Base-by-base conservation (phyloP, 371 early-diverging fungal species). In the Syncephalastrum contaminatum region DNA sequence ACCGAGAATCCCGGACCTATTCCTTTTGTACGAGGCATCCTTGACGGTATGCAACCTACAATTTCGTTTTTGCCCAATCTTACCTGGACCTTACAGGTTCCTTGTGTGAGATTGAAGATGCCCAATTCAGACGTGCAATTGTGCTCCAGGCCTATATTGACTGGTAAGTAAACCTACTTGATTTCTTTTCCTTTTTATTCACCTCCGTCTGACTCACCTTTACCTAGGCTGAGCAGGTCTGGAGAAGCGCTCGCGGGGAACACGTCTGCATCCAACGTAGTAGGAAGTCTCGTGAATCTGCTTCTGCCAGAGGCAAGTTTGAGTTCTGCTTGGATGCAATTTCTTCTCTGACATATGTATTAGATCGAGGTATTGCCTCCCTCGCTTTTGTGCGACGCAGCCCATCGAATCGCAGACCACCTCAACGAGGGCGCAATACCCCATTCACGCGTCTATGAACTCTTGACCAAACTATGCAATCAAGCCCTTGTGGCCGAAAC, bases 381-480 rank as follows among this genome's bases (percentile, higher is more conserved):
- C 4, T 27, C 43, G 1, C 22, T 54, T 4, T 30, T 77, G 8
- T 43, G 54, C 22, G 55, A 56, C 14, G 43, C 57, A n/a, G 69
- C 56, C 12, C 51, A 45, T 1, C 39, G 44, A 13, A 62, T 73
- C 7, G 53, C 58, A 2, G 43, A 58, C 7, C 40, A 51, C 8
- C 53, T 77, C 3, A 21, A 65, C 0, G 8, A 72, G 25, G 69
- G 70, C n/a, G 63, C 66, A 0, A 53, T 66, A 1, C 53, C 81
- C 15, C 77, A 76, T 36, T 58, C 73, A 7, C 67, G 71, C 8
- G 25, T 75, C 19, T 75, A 82, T 47, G 73, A 81, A 13, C 58
- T 84, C 0, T 56, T 80, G 7, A 66, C 80, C 1, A 77, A 81
- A 51, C 15, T 73, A 4, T 66, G 77, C 64, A 75, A 76, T 47